Evolutionary conservation across 345 rosid genomes (phyloP).

Genomic region (Aegle marmelos): DNA sequence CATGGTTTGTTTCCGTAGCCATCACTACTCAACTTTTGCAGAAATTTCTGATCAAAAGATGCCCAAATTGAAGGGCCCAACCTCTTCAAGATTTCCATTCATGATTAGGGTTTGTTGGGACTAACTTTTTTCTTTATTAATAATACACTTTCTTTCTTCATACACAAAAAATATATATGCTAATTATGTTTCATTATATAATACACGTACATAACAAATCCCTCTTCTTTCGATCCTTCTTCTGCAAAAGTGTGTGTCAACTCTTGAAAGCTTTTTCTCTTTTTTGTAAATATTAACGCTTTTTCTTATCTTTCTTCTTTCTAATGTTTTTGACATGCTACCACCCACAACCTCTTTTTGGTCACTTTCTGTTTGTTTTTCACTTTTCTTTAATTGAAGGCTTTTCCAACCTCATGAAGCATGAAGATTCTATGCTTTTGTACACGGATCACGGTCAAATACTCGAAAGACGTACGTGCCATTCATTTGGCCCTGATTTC

Average conservation of each 20-base stretch:
- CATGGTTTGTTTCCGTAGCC: constrained; percentile 48
- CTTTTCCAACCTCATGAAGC: constrained; percentile 12
- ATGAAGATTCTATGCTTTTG: constrained; percentile 11
- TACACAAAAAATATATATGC: not conserved
- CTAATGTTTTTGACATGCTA: constrained; percentile 38
- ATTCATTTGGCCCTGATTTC: too few relatives aligned
- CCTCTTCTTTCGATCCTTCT: constrained; percentile 38
- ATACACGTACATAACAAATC: constrained; percentile 15
- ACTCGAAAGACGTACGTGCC: not conserved
- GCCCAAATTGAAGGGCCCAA: constrained; percentile 28
- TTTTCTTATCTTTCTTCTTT: constrained; percentile 33
- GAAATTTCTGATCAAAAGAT: constrained; percentile 41
- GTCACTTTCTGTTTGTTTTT: constrained; percentile 52
- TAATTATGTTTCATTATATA: not conserved
- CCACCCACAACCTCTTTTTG: constrained; percentile 44
- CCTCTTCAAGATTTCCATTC: constrained; percentile 26
- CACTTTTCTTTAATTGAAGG: constrained; percentile 17
- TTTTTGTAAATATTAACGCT: constrained; percentile 21
- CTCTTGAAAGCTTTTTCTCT: constrained; percentile 22
- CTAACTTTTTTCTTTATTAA: constrained; percentile 18
- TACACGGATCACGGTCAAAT: constrained; percentile 3
- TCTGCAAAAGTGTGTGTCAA: constrained; percentile 34
- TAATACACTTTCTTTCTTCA: constrained; percentile 8
- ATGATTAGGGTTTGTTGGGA: constrained; percentile 47
- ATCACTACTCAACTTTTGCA: constrained; percentile 36